Percentiles rank a stretch among this genome's conserved stretches.
Evolutionary conservation across 208 protist species (phyloP).

Genomic region (Herpetomonas samuelpessoai): DNA sequence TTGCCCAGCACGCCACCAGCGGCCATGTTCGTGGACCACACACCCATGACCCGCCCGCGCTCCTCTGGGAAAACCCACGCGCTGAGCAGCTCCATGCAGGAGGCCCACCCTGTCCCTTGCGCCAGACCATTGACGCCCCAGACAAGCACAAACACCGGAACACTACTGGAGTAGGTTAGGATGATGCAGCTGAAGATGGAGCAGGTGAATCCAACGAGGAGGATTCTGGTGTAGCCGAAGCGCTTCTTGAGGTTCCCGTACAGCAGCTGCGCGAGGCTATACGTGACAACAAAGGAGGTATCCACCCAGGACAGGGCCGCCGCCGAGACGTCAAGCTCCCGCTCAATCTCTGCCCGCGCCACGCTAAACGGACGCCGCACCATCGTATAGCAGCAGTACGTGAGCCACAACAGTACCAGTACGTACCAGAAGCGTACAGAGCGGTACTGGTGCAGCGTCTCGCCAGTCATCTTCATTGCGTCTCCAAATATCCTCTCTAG

Average conservation of each 20-base stretch:
- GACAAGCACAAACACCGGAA: conserved; percentile 12
- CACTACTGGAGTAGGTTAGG: not conserved
- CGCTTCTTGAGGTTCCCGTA: conserved; percentile 23
- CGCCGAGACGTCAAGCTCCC: conserved; percentile 20
- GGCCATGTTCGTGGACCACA: conserved; percentile 37
- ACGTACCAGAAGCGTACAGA: conserved; percentile 13
- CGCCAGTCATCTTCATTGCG: not conserved
- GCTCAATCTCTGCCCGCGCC: conserved; percentile 21
- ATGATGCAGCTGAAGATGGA: conserved; percentile 10
- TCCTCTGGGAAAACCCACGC: conserved; percentile 30
- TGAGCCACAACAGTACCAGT: conserved; percentile 27
- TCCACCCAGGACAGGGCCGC: conserved; percentile 23
- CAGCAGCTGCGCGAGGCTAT: conserved; percentile 32
- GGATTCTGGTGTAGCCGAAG: conserved; percentile 12
- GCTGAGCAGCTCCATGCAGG: conserved; percentile 32
- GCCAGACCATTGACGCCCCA: conserved; percentile 32
- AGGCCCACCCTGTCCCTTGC: conserved; percentile 27
- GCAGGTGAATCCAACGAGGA: conserved; percentile 23
- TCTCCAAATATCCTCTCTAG: too few relatives aligned
- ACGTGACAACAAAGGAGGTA: conserved; percentile 28
- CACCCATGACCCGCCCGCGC: conserved; percentile 31
- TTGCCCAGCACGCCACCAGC: conserved; percentile 34
- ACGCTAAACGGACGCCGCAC: conserved; percentile 31
- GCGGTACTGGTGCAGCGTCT: not conserved
- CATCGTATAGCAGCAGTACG: conserved; percentile 32